These are phyloP conservation scores for Debaryomyces sp. DNA, from an alignment of 1,139 yeast genomes.

Conservation along the genomic window DNA sequence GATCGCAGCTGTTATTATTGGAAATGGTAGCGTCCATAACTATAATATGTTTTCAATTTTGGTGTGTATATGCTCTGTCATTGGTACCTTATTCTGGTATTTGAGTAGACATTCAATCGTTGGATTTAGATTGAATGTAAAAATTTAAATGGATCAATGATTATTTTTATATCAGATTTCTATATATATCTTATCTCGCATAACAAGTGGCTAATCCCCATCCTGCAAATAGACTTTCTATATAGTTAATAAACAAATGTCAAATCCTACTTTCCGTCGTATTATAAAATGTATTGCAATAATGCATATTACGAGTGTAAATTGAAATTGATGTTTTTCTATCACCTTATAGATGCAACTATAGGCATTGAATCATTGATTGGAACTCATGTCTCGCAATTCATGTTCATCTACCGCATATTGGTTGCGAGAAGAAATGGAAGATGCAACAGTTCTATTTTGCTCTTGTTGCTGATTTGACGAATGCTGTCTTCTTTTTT, in stretches of 20 bases:
- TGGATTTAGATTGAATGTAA: slow-evolving; percentile 34
- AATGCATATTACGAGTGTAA: background rate
- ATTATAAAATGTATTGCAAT: background rate
- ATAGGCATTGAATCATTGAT: background rate
- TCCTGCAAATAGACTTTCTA: background rate
- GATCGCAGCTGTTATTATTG: slow-evolving; percentile 46
- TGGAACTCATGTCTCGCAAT: background rate
- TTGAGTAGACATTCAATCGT: slow-evolving; percentile 35
- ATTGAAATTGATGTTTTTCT: background rate
- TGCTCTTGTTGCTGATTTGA: slow-evolving; percentile 3
- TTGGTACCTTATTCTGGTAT: slow-evolving; percentile 35
- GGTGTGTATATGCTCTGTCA: slow-evolving; percentile 34
- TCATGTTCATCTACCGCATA: background rate
- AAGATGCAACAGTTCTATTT: background rate
- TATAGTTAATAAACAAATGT: background rate
- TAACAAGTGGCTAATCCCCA: background rate
- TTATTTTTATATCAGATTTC: background rate
- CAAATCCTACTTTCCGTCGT: background rate
- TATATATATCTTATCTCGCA: background rate
- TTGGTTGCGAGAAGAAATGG: slow-evolving; percentile 1
- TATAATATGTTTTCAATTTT: slow-evolving; percentile 40
- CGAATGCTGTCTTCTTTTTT: slow-evolving; percentile 20
- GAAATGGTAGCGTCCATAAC: slow-evolving; percentile 29
- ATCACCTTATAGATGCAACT: background rate
- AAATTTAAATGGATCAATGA: slow-evolving; percentile 20